Percentiles rank a stretch among this genome's conserved stretches.
Conservation (phyloP, 352 stramenopile species). For the Phytophthora constricta region DNA sequence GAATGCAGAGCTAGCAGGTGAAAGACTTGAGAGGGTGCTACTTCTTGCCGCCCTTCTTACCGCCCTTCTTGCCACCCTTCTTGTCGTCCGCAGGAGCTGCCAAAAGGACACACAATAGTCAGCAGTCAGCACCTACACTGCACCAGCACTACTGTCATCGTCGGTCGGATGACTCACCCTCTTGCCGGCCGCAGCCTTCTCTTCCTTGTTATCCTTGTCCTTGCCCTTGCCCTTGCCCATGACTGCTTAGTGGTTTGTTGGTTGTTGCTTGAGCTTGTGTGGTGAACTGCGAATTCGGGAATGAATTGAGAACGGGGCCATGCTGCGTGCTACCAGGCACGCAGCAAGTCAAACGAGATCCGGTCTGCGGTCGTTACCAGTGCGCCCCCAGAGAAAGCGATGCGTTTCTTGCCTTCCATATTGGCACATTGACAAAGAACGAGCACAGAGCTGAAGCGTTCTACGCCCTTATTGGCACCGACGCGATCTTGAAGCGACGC, state of each 20-base stretch:
- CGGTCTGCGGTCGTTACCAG: background rate
- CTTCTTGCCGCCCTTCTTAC: conserved; percentile 71
- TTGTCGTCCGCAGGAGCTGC: conserved; percentile 41
- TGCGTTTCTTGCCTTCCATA: no score
- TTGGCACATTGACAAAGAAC: no score
- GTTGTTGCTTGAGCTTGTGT: conserved; percentile 16
- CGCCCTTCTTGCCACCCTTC: conserved; percentile 44
- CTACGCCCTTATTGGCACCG: no score
- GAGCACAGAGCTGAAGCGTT: no score
- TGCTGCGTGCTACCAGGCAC: background rate
- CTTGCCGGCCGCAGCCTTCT: conserved; percentile 45
- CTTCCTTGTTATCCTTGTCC: conserved; percentile 35
- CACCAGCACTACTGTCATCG: background rate
- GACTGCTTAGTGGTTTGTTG: conserved; percentile 1
- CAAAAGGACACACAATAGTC: background rate
- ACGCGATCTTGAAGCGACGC: conserved; percentile 37
- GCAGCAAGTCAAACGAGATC: background rate
- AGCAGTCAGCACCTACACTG: conserved; percentile 9
- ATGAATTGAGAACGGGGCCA: no score
- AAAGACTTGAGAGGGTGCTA: conserved; percentile 18
- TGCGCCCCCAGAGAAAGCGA: background rate
- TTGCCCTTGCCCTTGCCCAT: conserved; percentile 45
- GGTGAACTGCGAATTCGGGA: conserved; percentile 22
- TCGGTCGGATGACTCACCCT: conserved; percentile 27
- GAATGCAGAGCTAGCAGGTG: background rate